Conservation (phyloP, 352 stramenopile genomes). For the Globisporangium cylindrosporum region DNA sequence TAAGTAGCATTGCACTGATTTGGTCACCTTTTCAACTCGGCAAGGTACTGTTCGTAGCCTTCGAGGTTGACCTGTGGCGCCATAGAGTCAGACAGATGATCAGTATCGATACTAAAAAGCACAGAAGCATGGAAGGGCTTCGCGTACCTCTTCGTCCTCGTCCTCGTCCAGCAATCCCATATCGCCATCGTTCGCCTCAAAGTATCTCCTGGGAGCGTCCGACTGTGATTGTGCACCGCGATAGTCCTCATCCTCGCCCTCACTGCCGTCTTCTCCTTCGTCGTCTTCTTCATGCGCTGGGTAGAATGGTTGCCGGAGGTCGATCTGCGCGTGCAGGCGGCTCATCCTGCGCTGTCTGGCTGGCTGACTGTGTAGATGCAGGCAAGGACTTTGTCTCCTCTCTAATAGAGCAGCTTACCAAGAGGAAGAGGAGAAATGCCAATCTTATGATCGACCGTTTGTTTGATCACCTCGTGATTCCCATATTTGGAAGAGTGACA, state of each 20-base stretch:
- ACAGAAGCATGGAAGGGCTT: background rate
- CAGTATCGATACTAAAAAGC: background rate
- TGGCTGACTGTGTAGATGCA: background rate
- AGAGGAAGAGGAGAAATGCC: background rate
- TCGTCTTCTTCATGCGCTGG: slow-evolving; percentile 7
- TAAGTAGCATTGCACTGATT: too few species aligned
- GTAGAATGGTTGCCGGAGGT: slow-evolving; percentile 3
- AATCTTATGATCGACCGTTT: background rate
- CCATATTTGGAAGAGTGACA: background rate
- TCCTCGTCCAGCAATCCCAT: slow-evolving; percentile 1
- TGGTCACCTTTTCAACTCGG: slow-evolving; percentile 43
- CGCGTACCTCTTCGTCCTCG: slow-evolving; percentile 28
- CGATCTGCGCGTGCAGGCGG: slow-evolving; percentile 10
- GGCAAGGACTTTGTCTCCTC: background rate
- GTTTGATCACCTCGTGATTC: background rate
- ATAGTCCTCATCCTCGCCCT: background rate
- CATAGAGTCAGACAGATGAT: background rate
- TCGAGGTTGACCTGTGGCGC: slow-evolving; percentile 52
- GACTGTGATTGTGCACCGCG: background rate
- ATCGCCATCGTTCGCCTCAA: background rate
- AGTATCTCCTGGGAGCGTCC: background rate
- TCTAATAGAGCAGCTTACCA: background rate
- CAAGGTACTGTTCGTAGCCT: slow-evolving; percentile 56
- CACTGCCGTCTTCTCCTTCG: background rate
- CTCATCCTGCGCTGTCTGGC: slow-evolving; percentile 1